A percentile compares a stretch with the other conserved stretches of the same genome.
These are phyloP conservation scores for Salix caprea DNA, from an alignment of 345 rosid species.

Conservation along the genomic window DNA sequence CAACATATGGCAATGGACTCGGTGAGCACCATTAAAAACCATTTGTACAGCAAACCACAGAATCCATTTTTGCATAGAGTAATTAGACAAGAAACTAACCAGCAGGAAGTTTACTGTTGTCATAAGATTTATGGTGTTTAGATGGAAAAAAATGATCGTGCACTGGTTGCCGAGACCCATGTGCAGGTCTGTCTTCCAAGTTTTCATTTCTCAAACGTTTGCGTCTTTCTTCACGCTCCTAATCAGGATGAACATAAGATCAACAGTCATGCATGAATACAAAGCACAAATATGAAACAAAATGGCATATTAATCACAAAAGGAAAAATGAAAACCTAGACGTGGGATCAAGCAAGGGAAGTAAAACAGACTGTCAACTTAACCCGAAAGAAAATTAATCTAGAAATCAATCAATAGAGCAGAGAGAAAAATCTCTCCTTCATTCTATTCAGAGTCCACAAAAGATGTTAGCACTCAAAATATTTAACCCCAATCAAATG, in stretches of 20 bases:
- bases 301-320: background rate
- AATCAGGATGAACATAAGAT: conserved; percentile 16
- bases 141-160: conserved; percentile 47
- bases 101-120: conserved; percentile 74
- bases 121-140: conserved; percentile 46
- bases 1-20: background rate
- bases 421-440: too few species aligned
- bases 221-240: conserved; percentile 98
- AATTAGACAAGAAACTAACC: conserved; percentile 42
- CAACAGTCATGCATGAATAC: background rate
- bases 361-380: background rate
- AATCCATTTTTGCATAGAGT: background rate
- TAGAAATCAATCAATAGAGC: too few species aligned
- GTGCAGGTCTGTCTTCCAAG: conserved; percentile 49
- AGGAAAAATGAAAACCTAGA: background rate
- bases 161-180: conserved; percentile 45
- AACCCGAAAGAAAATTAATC: background rate
- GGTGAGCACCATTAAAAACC: background rate
- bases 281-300: background rate
- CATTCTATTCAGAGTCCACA: background rate
- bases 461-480: background rate
- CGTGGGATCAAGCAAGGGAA: background rate
- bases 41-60: background rate
- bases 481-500: background rate
- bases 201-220: conserved; percentile 64